phyloP scores from a whole-genome alignment of 345 rosid genomes.

The Pseudoturritis turrita region DNA sequence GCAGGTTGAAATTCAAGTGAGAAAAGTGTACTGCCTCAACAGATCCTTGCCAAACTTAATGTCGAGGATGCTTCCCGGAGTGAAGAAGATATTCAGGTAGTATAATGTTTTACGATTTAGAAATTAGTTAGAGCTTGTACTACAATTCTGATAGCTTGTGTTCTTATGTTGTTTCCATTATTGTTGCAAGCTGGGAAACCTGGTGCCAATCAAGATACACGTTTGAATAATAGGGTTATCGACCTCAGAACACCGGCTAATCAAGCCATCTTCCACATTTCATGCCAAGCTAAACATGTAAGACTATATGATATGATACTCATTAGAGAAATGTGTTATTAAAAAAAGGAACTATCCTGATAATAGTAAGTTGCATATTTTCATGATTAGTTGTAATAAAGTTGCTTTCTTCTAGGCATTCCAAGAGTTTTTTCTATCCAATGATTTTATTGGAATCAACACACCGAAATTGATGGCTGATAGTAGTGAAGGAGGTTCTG shows the following conservation, averaged over 20 bases:
- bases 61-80: constrained; percentile 84
- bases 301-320: background rate
- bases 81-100: constrained; percentile 67
- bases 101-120: background rate
- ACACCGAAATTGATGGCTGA: constrained; percentile 87
- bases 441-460: constrained; percentile 70
- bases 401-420: constrained; percentile 60
- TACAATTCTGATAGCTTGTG: too few species aligned
- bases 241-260: constrained; percentile 79
- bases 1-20: constrained; percentile 68
- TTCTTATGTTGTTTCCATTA: background rate
- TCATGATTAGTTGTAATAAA: too few species aligned
- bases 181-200: constrained; percentile 49
- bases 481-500: constrained; percentile 93
- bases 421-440: constrained; percentile 49
- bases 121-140: too few species aligned
- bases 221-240: constrained; percentile 64
- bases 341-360: too few species aligned
- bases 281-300: constrained; percentile 31
- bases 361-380: too few species aligned
- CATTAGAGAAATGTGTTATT: too few species aligned
- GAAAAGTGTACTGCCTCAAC: constrained; percentile 56
- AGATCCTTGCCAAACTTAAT: constrained; percentile 63
- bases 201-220: constrained; percentile 80
- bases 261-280: constrained; percentile 73